phyloP scores from a whole-genome alignment of 305 asterid species.

The Fraxinus floribunda region DNA sequence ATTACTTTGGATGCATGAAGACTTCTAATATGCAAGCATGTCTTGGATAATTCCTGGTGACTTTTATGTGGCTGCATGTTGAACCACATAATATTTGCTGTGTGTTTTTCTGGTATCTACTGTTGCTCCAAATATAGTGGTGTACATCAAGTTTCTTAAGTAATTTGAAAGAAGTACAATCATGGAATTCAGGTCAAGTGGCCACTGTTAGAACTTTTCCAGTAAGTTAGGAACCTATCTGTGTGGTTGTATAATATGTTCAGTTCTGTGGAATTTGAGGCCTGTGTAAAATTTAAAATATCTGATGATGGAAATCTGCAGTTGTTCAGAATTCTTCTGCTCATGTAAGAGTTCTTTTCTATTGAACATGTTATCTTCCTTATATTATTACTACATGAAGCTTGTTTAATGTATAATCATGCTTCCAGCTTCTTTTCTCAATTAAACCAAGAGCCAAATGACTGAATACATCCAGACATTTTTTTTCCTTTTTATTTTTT shows the following conservation, averaged over 20 bases:
- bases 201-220: slow-evolving; percentile 30
- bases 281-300: slow-evolving; percentile 34
- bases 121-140: slow-evolving; percentile 21
- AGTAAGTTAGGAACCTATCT: slow-evolving; percentile 34
- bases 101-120: slow-evolving; percentile 20
- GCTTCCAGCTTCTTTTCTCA: not conserved
- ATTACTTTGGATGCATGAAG: slow-evolving; percentile 15
- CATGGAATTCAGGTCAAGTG: slow-evolving; percentile 24
- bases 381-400: slow-evolving; percentile 5
- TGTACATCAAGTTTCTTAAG: slow-evolving; percentile 15
- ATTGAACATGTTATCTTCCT: slow-evolving; percentile 18
- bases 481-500: not conserved
- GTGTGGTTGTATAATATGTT: slow-evolving; percentile 42
- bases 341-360: slow-evolving; percentile 57
- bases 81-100: slow-evolving; percentile 17
- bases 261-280: slow-evolving; percentile 41
- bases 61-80: slow-evolving; percentile 14
- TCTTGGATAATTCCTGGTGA: slow-evolving; percentile 21
- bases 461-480: not conserved
- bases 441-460: not conserved
- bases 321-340: slow-evolving; percentile 40
- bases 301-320: slow-evolving; percentile 51
- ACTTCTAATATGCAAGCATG: slow-evolving; percentile 18
- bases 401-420: not conserved
- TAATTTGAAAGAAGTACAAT: slow-evolving; percentile 21